Evolutionary conservation across 1,284 basidiomycete species (phyloP).

Genomic region (Trichosporon coremiiforme): DNA sequence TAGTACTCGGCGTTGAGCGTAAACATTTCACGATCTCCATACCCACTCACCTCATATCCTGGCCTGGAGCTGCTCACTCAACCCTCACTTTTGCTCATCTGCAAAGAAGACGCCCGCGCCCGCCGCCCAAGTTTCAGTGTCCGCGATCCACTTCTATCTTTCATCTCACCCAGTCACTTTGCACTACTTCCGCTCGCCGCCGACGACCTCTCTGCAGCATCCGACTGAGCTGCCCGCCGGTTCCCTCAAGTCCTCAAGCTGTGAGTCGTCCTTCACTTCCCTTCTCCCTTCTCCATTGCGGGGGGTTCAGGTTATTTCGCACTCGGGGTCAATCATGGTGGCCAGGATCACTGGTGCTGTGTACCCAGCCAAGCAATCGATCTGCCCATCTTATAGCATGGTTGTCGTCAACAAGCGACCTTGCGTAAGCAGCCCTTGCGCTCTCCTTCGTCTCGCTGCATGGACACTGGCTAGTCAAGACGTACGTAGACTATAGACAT

Average conservation of each 20-base stretch:
- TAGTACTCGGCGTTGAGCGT: not conserved
- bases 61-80: constrained; percentile 3
- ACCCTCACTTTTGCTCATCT: not conserved
- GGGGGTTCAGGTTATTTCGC: not conserved
- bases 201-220: not conserved
- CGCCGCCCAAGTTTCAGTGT: not conserved
- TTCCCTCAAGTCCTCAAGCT: not conserved
- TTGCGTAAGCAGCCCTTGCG: not conserved
- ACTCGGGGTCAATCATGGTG: not conserved
- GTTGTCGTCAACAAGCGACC: not conserved
- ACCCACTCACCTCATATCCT: not conserved
- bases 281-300: not conserved
- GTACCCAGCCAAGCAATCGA: not conserved
- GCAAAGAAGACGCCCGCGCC: not conserved
- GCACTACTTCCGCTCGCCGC: not conserved
- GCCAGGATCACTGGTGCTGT: not conserved
- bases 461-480: no score
- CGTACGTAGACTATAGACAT: not conserved
- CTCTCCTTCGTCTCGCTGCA: not conserved
- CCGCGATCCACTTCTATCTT: not conserved
- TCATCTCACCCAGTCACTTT: not conserved
- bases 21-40: constrained; percentile 10
- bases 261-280: not conserved
- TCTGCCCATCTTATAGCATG: not conserved
- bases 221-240: not conserved